Conservation (phyloP, 2,329 filamentous ascomycete genomes). For the Penicillium sp. region DNA sequence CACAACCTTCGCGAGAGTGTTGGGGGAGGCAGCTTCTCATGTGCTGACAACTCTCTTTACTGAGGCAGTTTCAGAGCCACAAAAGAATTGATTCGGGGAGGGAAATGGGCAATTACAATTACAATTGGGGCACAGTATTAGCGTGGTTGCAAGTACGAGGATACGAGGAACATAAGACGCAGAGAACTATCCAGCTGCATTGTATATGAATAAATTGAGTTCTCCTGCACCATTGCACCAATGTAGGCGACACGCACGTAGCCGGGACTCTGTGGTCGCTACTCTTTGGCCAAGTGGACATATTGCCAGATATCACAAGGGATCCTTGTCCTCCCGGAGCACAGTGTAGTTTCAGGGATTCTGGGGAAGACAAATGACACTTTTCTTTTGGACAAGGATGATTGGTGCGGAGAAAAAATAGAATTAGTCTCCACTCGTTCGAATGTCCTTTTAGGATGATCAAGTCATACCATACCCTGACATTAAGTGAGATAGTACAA, state of each 20-base stretch:
- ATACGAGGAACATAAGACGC: neutral
- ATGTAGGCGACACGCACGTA: neutral
- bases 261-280: neutral
- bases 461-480: neutral
- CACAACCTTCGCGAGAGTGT: conserved; percentile 14
- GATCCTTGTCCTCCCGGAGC: neutral
- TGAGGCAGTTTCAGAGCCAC: neutral
- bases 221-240: neutral
- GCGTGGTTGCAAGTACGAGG: neutral
- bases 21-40: conserved; percentile 21
- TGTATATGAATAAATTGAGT: conserved; percentile 7
- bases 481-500: neutral
- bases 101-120: neutral
- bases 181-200: neutral
- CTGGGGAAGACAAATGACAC: neutral
- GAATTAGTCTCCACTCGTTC: neutral
- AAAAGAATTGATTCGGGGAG: neutral
- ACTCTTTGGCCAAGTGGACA: neutral
- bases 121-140: neutral
- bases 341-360: neutral
- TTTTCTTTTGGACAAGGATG: neutral
- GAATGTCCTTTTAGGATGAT: neutral
- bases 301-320: neutral
- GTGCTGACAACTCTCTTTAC: conserved; percentile 20
- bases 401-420: neutral